These are phyloP conservation scores for Penicillium sp. DNA, from an alignment of 2,329 filamentous ascomycete species.

Conservation along the genomic window DNA sequence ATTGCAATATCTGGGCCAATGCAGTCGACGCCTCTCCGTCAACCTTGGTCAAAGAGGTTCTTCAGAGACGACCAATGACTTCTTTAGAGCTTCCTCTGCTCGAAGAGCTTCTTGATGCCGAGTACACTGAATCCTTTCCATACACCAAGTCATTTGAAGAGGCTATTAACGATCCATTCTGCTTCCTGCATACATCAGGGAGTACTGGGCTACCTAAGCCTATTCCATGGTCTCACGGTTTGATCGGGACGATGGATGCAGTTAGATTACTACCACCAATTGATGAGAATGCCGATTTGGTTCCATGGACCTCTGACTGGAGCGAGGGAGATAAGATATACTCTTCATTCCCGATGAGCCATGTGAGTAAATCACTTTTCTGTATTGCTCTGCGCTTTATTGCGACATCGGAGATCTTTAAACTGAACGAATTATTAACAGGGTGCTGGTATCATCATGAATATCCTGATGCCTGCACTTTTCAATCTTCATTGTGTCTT, in stretches of 20 bases:
- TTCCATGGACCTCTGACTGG: background rate
- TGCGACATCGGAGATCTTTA: background rate
- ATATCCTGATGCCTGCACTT: background rate
- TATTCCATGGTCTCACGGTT: background rate
- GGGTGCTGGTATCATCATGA: background rate
- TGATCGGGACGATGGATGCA: background rate
- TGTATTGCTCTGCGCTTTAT: background rate
- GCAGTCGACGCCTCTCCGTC: background rate
- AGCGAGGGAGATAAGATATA: background rate
- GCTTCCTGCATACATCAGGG: background rate
- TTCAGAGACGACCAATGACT: background rate
- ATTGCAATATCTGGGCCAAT: background rate
- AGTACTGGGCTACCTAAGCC: background rate
- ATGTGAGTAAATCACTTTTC: background rate
- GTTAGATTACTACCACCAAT: background rate
- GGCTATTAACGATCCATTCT: background rate
- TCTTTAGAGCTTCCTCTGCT: background rate
- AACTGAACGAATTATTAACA: background rate
- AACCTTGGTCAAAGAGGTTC: too few relatives aligned
- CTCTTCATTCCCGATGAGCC: background rate
- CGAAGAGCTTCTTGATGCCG: background rate
- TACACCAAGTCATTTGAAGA: background rate
- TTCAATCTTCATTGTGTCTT: background rate
- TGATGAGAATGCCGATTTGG: background rate
- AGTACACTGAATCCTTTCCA: background rate